Evolutionary conservation across 345 rosid species (phyloP).

Genomic region (Aquilaria sinensis): DNA sequence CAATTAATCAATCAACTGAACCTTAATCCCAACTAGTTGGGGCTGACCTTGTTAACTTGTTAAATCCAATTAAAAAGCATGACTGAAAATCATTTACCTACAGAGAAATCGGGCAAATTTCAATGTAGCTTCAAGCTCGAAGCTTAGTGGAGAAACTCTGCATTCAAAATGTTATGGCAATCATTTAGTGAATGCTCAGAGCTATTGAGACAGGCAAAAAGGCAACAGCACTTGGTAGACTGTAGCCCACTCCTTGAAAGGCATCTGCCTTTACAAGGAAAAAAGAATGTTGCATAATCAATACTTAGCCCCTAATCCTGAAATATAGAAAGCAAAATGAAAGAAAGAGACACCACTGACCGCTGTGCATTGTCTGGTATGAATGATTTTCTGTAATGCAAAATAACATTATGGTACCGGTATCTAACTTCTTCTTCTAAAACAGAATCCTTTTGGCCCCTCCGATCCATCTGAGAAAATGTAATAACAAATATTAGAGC

Average conservation of each 20-base stretch:
- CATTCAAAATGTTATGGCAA: conserved; percentile 19
- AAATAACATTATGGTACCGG: conserved; percentile 69
- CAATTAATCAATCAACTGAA: background rate
- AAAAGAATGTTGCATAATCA: no score
- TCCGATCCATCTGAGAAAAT: conserved; percentile 63
- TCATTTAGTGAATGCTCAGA: conserved; percentile 11
- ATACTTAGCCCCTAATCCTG: no score
- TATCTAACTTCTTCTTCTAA: conserved; percentile 82
- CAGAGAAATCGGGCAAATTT: conserved; percentile 96
- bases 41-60: background rate
- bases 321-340: no score
- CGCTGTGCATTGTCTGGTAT: conserved; percentile 91
- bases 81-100: conserved; percentile 40
- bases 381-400: conserved; percentile 90
- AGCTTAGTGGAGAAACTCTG: conserved; percentile 97
- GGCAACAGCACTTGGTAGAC: background rate
- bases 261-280: no score
- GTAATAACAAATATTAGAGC: conserved; percentile 8
- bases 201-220: background rate
- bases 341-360: conserved; percentile 23
- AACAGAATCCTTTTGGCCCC: conserved; percentile 64
- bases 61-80: background rate
- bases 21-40: no score
- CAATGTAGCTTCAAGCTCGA: conserved; percentile 94
- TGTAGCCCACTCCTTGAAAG: no score